Percentiles rank a stretch among this genome's conserved stretches.
phyloP scores from a whole-genome alignment of 768 basidiomycete genomes.

The Postia placenta region DNA sequence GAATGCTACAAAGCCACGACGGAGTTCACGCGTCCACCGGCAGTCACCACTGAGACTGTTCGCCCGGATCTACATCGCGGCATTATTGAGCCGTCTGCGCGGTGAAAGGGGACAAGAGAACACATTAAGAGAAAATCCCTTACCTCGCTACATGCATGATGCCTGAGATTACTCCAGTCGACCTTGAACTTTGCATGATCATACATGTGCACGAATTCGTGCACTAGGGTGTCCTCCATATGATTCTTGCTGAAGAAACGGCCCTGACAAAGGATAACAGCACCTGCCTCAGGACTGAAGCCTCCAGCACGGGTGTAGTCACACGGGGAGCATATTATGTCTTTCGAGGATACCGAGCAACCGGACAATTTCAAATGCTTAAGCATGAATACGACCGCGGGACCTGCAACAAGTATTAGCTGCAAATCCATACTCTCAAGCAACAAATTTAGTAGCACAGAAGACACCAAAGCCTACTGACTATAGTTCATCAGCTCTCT shows the following conservation, averaged over 20 bases:
- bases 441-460: neutral
- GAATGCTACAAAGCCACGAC: slow-evolving; percentile 70
- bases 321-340: slow-evolving; percentile 84
- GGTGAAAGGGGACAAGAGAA: slow-evolving; percentile 3
- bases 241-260: slow-evolving; percentile 75
- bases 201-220: slow-evolving; percentile 93
- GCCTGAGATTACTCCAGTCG: slow-evolving; percentile 83
- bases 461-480: slow-evolving; percentile 27
- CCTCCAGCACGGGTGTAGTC: slow-evolving; percentile 71
- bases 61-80: slow-evolving; percentile 74
- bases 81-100: neutral
- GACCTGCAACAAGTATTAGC: slow-evolving; percentile 70
- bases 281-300: slow-evolving; percentile 71
- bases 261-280: slow-evolving; percentile 82
- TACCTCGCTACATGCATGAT: slow-evolving; percentile 97
- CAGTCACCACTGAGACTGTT: slow-evolving; percentile 95
- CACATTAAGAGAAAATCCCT: slow-evolving; percentile 18
- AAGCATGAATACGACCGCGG: slow-evolving; percentile 84
- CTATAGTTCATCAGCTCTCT: slow-evolving; percentile 40
- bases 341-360: slow-evolving; percentile 60
- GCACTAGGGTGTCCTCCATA: slow-evolving; percentile 89
- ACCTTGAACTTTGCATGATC: slow-evolving; percentile 95
- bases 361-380: slow-evolving; percentile 80
- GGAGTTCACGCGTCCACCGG: slow-evolving; percentile 74
- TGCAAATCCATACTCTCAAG: no score